Evolutionary conservation across 2,329 filamentous ascomycete species (phyloP).

Genomic region (Fusarium sp.): DNA sequence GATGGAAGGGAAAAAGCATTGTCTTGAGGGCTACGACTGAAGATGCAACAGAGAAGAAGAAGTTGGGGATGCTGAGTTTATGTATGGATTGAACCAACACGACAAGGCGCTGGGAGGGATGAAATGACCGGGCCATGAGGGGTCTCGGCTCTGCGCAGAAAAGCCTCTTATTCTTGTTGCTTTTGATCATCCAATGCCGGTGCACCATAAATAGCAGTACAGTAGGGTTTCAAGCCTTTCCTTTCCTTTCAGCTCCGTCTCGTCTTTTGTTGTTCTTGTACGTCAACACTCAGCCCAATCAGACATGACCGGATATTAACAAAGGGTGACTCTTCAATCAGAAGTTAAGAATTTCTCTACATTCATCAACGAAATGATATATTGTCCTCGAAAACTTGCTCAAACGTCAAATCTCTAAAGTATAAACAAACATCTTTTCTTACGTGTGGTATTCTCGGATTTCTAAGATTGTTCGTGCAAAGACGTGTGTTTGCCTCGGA

Average conservation of each 20-base stretch:
- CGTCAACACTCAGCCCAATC: neutral
- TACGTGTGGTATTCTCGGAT: neutral
- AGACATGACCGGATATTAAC: neutral
- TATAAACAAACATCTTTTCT: neutral
- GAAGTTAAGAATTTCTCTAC: neutral
- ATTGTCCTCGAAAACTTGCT: neutral
- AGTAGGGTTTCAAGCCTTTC: conserved; percentile 12
- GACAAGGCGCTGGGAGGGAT: neutral
- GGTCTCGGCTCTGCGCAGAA: conserved; percentile 7
- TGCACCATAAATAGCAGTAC: neutral
- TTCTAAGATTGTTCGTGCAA: neutral
- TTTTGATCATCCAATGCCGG: neutral
- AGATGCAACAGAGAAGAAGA: neutral
- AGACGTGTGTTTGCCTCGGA: neutral
- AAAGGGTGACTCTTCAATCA: neutral
- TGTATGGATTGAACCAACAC: neutral
- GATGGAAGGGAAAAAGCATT: neutral
- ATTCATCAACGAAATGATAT: neutral
- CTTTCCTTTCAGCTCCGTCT: neutral
- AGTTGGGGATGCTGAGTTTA: neutral
- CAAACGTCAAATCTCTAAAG: neutral
- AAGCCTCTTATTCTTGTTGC: conserved; percentile 16
- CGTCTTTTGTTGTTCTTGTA: neutral
- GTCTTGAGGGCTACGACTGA: neutral
- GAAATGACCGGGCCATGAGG: conserved; percentile 3